phyloP scores from a whole-genome alignment of 805 yeast species.

The Komagataella pastoris region DNA sequence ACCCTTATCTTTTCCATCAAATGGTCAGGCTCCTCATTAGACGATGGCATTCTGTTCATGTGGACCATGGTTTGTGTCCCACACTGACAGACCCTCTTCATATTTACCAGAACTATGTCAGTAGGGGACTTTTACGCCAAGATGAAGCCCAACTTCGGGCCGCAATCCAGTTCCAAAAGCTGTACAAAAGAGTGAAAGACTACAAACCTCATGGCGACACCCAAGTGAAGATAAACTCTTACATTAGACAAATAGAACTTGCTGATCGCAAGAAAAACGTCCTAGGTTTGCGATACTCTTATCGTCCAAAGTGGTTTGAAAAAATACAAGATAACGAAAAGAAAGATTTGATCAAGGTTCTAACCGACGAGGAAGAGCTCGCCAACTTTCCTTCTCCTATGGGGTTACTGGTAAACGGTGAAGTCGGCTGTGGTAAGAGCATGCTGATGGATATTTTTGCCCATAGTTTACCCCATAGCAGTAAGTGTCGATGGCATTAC shows the following conservation, averaged over 20 bases:
- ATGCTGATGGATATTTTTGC: conserved; percentile 68
- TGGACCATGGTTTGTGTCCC: background rate
- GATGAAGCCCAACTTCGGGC: conserved; percentile 53
- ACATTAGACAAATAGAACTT: conserved; percentile 17
- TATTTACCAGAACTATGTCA: conserved; percentile 39
- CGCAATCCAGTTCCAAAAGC: conserved; percentile 47
- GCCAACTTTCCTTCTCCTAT: conserved; percentile 42
- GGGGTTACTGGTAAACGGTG: conserved; percentile 51
- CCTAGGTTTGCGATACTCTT: conserved; percentile 14
- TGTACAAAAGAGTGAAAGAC: conserved; percentile 43
- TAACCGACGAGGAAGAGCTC: conserved; percentile 52
- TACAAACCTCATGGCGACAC: conserved; percentile 42
- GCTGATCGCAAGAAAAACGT: conserved; percentile 7
- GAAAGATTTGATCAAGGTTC: conserved; percentile 29
- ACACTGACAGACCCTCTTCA: conserved; percentile 47
- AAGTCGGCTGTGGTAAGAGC: conserved; percentile 65
- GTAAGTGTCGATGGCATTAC: conserved; percentile 62
- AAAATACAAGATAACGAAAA: conserved; percentile 1
- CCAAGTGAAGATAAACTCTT: conserved; percentile 25
- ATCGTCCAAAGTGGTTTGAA: conserved; percentile 16
- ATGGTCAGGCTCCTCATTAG: background rate
- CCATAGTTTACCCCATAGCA: conserved; percentile 42
- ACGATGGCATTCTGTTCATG: background rate
- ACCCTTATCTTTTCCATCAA: background rate
- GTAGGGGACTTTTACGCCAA: conserved; percentile 33